Evolutionary conservation across 2,329 filamentous ascomycete species (phyloP).

Genomic region (Xylaria sp.): DNA sequence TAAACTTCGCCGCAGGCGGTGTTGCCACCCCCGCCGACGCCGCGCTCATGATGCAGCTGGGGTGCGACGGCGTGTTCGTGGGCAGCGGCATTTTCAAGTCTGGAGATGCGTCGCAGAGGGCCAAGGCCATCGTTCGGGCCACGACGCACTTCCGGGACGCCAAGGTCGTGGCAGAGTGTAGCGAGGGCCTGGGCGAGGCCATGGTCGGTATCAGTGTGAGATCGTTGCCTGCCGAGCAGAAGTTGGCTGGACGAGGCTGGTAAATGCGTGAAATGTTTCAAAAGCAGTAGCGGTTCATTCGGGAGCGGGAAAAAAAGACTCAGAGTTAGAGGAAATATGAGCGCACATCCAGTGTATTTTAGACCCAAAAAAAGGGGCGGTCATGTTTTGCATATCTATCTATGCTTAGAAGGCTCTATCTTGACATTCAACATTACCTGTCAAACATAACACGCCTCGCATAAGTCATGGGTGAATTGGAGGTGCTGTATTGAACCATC

Average conservation of each 20-base stretch:
- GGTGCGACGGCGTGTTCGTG: constrained; percentile 97
- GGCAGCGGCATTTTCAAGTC: constrained; percentile 98
- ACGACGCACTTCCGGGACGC: constrained; percentile 90
- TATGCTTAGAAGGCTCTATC: neutral
- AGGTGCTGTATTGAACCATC: too few relatives aligned
- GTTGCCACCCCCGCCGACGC: constrained; percentile 99
- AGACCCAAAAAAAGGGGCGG: constrained; percentile 9
- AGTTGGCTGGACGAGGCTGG: constrained; percentile 87
- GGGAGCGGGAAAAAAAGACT: neutral
- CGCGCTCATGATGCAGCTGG: constrained; percentile 97
- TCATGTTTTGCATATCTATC: neutral
- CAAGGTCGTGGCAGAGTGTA: constrained; percentile 86
- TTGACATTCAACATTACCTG: constrained; percentile 25
- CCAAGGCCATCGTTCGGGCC: constrained; percentile 93
- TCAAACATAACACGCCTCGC: neutral
- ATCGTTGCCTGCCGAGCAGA: constrained; percentile 80
- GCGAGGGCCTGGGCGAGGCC: constrained; percentile 90
- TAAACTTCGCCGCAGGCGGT: constrained; percentile 98
- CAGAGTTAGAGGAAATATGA: neutral
- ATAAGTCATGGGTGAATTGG: neutral
- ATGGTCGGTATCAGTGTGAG: constrained; percentile 96
- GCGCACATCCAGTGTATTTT: constrained; percentile 14
- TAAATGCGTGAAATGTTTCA: constrained; percentile 54
- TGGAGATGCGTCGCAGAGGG: constrained; percentile 87
- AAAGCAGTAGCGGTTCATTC: neutral